phyloP scores from a whole-genome alignment of 2,329 filamentous ascomycete genomes.

The Westerdykella aurantiaca region DNA sequence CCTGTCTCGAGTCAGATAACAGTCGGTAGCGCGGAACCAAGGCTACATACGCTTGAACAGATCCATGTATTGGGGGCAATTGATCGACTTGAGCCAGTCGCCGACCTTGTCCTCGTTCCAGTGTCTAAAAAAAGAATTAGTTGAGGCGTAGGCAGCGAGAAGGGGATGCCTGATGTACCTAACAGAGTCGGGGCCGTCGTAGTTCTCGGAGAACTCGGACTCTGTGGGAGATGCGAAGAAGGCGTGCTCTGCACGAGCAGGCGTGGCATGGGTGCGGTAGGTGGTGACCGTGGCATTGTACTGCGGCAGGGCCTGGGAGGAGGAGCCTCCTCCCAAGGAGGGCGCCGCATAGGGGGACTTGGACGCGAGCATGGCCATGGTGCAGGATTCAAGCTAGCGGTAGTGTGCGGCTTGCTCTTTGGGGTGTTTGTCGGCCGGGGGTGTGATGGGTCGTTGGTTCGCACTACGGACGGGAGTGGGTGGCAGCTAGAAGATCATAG shows the following conservation, averaged over 20 bases:
- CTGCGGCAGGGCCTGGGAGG: constrained; percentile 29
- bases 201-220: constrained; percentile 79
- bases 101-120: constrained; percentile 92
- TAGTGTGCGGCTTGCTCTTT: not conserved
- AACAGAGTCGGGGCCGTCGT: constrained; percentile 62
- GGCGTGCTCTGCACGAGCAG: constrained; percentile 41
- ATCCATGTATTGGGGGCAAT: constrained; percentile 89
- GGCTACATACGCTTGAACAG: constrained; percentile 61
- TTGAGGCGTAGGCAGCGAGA: not conserved
- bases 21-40: not conserved
- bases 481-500: not conserved
- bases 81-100: constrained; percentile 85
- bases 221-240: constrained; percentile 78
- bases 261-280: constrained; percentile 33
- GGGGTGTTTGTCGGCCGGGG: not conserved
- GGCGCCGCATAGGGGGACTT: constrained; percentile 62
- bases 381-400: not conserved
- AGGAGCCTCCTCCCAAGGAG: constrained; percentile 38
- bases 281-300: constrained; percentile 30
- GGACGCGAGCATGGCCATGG: constrained; percentile 73
- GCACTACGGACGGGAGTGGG: not conserved
- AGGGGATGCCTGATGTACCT: constrained; percentile 25
- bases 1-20: constrained; percentile 41
- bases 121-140: constrained; percentile 40
- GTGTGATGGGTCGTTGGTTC: not conserved